Base-by-base conservation (phyloP, 2,329 filamentous ascomycete species). In the Emericellopsis cladophorae region DNA sequence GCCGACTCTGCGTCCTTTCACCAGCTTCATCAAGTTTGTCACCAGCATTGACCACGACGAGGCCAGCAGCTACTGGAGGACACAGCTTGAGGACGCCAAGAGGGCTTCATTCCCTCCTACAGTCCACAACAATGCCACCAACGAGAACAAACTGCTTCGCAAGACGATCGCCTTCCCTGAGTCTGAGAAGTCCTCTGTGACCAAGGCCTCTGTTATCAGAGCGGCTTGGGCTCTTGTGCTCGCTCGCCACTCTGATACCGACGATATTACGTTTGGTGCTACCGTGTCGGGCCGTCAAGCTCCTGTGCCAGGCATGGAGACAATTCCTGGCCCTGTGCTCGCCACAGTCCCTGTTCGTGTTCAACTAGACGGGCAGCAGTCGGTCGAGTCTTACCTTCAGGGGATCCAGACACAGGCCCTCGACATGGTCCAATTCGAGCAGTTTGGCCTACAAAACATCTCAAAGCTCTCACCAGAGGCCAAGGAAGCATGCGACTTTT, bases 241-340 rank as follows among this genome's bases (percentile, higher is more conserved):
- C 7, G 43, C 49, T 23, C 42, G 44, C 4, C 45, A 53, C 26
- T 46, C 48, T 21, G 18, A 21, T 5, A 29, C 36, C 4, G 39
- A 45, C 5, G 51, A 52, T 39, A 42, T 58, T 0, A 26, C 48
- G 1, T 59, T 58, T 31, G 56, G 53, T 1, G 46, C 45, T 7
- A 51, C 51, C 1, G 42, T 55, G 1, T 54, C 52, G 1, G 58
- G 58, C 7, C 51, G 57, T 1, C 46, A 53, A 7, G 49, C 52
- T 3, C 44, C 49, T 2, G 40, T 61, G 2, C 31, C 38, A 1
- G 52, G 50, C 7, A 48, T 60, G 1, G 49, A 52, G 7, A 41
- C 46, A 2, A 51, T 59, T 4, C 40, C 48, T 4, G 58, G 54
- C 1, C 56, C 57, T 4, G 51, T 51, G 1, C 54, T 61, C 22